Evolutionary conservation across 805 yeast species (phyloP).

Genomic region (Priceomyces castillae): DNA sequence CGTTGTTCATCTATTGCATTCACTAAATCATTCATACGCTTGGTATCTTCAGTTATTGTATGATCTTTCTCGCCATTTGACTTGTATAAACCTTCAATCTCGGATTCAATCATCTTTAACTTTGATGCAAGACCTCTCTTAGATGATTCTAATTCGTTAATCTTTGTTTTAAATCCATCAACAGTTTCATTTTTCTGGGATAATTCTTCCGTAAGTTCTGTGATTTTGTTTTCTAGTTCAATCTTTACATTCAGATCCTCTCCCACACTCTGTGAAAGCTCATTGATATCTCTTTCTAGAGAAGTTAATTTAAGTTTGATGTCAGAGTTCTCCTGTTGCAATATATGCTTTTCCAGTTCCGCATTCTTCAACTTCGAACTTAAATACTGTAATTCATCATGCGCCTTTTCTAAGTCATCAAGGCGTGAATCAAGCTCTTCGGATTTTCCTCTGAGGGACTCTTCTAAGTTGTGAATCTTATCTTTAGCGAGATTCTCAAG

Average conservation of each 20-base stretch:
- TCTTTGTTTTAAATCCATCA: conserved; percentile 9
- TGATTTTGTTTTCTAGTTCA: conserved; percentile 2
- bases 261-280: conserved; percentile 11
- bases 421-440: conserved; percentile 3
- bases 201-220: neutral
- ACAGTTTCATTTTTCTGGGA: neutral
- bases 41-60: conserved; percentile 30
- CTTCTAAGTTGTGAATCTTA: conserved; percentile 18
- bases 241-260: neutral
- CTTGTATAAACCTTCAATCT: conserved; percentile 18
- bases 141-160: conserved; percentile 8
- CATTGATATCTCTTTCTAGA: conserved; percentile 10
- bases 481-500: conserved; percentile 21
- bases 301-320: conserved; percentile 10
- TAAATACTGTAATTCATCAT: conserved; percentile 1
- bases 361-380: conserved; percentile 4
- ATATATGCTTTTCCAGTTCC: conserved; percentile 12
- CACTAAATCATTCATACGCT: conserved; percentile 28
- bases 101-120: conserved; percentile 28
- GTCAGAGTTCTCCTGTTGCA: conserved; percentile 9
- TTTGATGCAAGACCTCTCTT: conserved; percentile 19
- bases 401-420: conserved; percentile 4
- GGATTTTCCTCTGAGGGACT: conserved; percentile 13
- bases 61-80: conserved; percentile 25
- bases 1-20: conserved; percentile 20